Base-by-base conservation (phyloP, 2,329 filamentous ascomycete genomes). In the Colletotrichum chlorophyti region DNA sequence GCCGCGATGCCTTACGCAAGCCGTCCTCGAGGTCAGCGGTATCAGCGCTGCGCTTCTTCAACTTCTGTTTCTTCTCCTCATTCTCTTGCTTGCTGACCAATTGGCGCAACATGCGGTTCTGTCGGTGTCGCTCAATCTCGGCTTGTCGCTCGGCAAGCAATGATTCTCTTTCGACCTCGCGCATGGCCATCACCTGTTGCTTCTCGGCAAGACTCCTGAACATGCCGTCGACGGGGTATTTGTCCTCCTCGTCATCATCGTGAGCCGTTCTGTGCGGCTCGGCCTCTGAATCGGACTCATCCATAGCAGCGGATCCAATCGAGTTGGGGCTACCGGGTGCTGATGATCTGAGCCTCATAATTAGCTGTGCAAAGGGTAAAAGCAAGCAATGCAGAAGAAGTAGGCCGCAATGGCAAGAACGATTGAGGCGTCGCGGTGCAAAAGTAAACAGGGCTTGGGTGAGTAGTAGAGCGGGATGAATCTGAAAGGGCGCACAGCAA, bases 151-250 rank as follows among this genome's bases (percentile, higher is more conserved):
- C 91, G 17, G 93, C 94, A 6, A 99, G 84, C 40, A 97, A 88
- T 70, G 92, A 87, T 74, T 99, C 95, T 62, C 94, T 90, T 70
- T 96, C 88, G 48, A 98, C 88, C 76, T 98, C 93, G 26, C 93
- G 89, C 83, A 97, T 87, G 54, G 82, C 84, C 83, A 95, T 88
- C 62, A 99, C 95, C 48, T 90, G 81, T 7, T 83, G 83, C 73
- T 91, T 93, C 69, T 95, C 91, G 34, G 85, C 82, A 40, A 86
- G 81, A 64, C 86, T 90, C 66, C 85, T 83, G 72, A 91, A 95
- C 68, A 95, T 88, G 66, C 94, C 93, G 64, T 99, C 95, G 62
- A 97, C 84, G 0, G 94, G 93, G 70, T 96, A 95, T 53, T 89
- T 79, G 68, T 88, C 83, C 51, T 84, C 82, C 54, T 87, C 82